A percentile compares a stretch with the other conserved stretches of the same genome.
These are phyloP conservation scores for Leccinum arenicola DNA, from an alignment of 768 basidiomycete species.

Conservation along the genomic window DNA sequence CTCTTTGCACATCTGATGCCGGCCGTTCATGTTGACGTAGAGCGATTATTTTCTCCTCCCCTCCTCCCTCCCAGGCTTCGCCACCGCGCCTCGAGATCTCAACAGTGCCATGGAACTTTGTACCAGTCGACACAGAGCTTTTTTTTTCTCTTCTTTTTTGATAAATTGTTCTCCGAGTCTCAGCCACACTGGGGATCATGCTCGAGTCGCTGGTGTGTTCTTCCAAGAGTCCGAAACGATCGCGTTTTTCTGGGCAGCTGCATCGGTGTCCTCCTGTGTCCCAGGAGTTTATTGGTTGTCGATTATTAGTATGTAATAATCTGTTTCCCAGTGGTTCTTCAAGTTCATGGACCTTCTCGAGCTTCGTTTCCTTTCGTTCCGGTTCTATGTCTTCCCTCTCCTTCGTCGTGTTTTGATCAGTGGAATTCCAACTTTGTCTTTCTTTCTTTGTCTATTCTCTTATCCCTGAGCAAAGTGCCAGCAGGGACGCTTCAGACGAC, in stretches of 20 bases:
- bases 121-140: background rate
- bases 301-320: background rate
- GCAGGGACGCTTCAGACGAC: background rate
- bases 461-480: slow-evolving; percentile 2
- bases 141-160: background rate
- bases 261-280: background rate
- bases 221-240: background rate
- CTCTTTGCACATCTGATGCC: slow-evolving; percentile 15
- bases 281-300: background rate
- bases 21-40: slow-evolving; percentile 20
- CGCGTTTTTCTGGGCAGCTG: background rate
- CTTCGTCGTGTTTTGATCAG: background rate
- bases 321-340: background rate
- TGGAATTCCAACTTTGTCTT: background rate
- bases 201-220: background rate
- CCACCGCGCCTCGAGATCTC: slow-evolving; percentile 3
- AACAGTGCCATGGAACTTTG: background rate
- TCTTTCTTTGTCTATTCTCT: background rate
- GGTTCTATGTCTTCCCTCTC: background rate
- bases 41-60: background rate
- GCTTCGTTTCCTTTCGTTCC: background rate
- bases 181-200: background rate
- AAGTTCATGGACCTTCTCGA: background rate
- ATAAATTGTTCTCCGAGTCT: background rate
- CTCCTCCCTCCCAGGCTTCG: background rate